Base-by-base conservation (phyloP, 345 rosid genomes). In the Geranium brycei region DNA sequence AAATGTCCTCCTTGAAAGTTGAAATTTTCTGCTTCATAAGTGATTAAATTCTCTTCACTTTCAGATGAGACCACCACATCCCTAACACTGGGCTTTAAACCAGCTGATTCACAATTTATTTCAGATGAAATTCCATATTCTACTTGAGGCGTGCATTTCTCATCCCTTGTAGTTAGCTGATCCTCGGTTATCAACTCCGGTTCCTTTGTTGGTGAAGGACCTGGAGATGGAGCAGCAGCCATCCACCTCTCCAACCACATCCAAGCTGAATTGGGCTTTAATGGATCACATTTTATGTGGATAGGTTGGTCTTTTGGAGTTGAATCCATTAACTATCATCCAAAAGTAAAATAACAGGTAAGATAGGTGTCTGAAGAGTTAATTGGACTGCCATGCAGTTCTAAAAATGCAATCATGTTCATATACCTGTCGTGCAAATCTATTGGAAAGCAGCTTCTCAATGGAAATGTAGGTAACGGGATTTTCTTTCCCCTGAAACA, bases 161-260 rank as follows among this genome's bases (percentile, higher is more conserved):
- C 76, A 14, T 65, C 62, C 18, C 69, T 78, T 75, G 77, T 83
- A 58, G 57, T 61, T 56, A 71, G 83, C 56, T 60, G 73, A 31
- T 75, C 76, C 70, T 84, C 82, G 3, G 63, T 38, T 32, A 23
- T 47, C 51, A 67, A 31, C 69, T 68, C 80, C 28, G 70, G 61
- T 58, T 73, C 65, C 16, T 69, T 68, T 18, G 81, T 58, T 72
- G 79, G 79, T 59, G 70, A 71, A 14, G 74, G 78, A 66, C 81
- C 87, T 17, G 80, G 63, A 7, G 83, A 76, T 11, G 84, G 75
- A 62, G 77, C 85, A 61, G 47, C 47, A 47, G 53, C 53, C 95
- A 85, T 87, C 97, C 99, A 91, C 64, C 99, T 81, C 85, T 90
- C 97, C 81, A 93, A 75, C 97, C 97, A 93, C 71, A 70, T 81